Percentiles rank a stretch among this genome's conserved stretches.
Conservation (phyloP, 148 eudicot species). For the Oxyria digyna region DNA sequence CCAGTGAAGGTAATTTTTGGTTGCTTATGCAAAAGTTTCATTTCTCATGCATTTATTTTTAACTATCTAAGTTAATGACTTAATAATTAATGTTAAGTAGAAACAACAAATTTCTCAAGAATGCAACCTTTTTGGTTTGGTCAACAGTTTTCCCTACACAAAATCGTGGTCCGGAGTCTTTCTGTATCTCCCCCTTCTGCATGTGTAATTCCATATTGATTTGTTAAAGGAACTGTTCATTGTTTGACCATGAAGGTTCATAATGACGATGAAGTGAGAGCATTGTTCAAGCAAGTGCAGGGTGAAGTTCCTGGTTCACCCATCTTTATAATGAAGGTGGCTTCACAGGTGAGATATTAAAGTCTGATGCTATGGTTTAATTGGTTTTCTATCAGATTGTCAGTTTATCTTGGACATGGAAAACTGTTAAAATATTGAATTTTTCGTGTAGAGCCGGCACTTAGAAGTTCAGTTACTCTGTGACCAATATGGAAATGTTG, state of each 20-base stretch:
- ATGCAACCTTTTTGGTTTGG: background rate
- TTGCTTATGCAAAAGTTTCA: background rate
- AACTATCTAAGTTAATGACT: background rate
- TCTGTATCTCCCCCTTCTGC: too few species aligned
- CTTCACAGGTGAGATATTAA: conserved; percentile 72
- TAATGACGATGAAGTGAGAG: conserved; percentile 93
- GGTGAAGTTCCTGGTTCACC: conserved; percentile 99
- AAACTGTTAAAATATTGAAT: conserved; percentile 1
- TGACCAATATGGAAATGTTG: conserved; percentile 94
- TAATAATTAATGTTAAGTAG: background rate
- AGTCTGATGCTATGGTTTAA: background rate
- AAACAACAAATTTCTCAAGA: background rate
- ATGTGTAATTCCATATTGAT: background rate
- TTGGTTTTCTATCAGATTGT: background rate
- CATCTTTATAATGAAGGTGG: conserved; percentile 96
- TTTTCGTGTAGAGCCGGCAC: conserved; percentile 72
- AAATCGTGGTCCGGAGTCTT: background rate
- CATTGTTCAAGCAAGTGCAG: conserved; percentile 96
- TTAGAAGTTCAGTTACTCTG: conserved; percentile 96
- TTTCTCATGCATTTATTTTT: background rate
- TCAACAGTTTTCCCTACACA: background rate
- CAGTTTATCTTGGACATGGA: too few species aligned
- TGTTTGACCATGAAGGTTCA: conserved; percentile 51
- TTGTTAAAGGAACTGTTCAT: background rate
- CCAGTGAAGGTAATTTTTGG: background rate